These are phyloP conservation scores for Cladophialophora immunda DNA, from an alignment of 2,329 filamentous ascomycete species.

Conservation along the genomic window DNA sequence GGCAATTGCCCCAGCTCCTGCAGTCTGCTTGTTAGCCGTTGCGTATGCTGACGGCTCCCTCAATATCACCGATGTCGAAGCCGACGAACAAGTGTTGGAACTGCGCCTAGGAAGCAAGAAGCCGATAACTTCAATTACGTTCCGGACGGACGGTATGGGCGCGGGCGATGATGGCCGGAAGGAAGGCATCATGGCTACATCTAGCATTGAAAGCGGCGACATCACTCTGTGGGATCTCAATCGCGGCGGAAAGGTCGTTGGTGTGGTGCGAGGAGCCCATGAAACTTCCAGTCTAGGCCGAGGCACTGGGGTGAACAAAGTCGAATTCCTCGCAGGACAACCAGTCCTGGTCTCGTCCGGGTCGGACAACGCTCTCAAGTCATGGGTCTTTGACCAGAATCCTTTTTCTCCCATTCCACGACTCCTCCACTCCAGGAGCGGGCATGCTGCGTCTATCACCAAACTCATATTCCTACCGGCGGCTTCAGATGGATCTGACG, in stretches of 20 bases:
- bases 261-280: slow-evolving; percentile 86
- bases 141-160: slow-evolving; percentile 87
- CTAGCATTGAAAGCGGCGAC: slow-evolving; percentile 80
- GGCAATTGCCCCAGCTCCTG: slow-evolving; percentile 83
- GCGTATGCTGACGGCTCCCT: slow-evolving; percentile 83
- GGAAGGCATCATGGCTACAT: slow-evolving; percentile 93
- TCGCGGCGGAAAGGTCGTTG: slow-evolving; percentile 83
- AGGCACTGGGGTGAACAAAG: slow-evolving; percentile 78
- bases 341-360: slow-evolving; percentile 90
- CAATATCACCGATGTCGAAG: slow-evolving; percentile 80
- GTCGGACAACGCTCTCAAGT: slow-evolving; percentile 90
- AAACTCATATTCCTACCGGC: slow-evolving; percentile 85
- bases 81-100: slow-evolving; percentile 74
- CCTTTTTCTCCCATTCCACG: slow-evolving; percentile 88
- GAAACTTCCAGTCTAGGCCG: slow-evolving; percentile 66
- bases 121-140: slow-evolving; percentile 82
- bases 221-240: slow-evolving; percentile 97
- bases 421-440: slow-evolving; percentile 83
- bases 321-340: slow-evolving; percentile 90
- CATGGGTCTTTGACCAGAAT: slow-evolving; percentile 94
- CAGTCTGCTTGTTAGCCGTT: slow-evolving; percentile 84
- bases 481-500: slow-evolving; percentile 87
- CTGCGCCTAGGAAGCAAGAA: slow-evolving; percentile 34
- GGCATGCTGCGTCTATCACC: slow-evolving; percentile 86
- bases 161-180: slow-evolving; percentile 86